Base-by-base conservation (phyloP, 1,139 yeast species). In the Geotrichum restrictum region DNA sequence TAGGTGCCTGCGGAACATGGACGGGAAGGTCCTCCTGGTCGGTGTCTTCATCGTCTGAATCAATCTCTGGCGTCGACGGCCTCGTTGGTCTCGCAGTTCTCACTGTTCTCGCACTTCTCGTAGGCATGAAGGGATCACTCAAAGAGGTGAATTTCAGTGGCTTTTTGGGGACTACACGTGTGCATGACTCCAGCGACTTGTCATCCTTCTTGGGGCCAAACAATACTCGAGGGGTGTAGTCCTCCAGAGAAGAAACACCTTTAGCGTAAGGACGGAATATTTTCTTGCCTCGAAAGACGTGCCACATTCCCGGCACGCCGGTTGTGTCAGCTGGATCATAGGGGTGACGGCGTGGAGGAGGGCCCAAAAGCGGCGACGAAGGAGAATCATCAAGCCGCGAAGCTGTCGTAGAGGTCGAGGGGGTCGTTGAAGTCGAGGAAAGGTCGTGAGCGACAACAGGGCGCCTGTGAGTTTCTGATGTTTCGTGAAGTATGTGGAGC, bases 271-370 rank as follows among this genome's bases (percentile, higher is more conserved):
- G 73, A 34, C 74, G 57, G 52, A 69, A 70, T 31, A 70, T 62
- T 57, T 62, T 62, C 56, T 69, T 70, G 36, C 74, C 74, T 24
- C 74, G 61, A 53, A 71, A 70, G n/a, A 64, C 68, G 55, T 65
- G 70, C 73, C 72, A 68, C 70, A 71, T 65, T 10, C 72, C 72
- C 3, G 64, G 63, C 10, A 61, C 44, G 32, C 33, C 32, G 2
- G 36, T 16, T 11, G 45, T 45, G 16, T 39, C 36, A 11, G 45
- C 34, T 21, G 14, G n/a, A 4, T 31, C 44, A 16, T 34, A 45
- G 16, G 50, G 48, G 19, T 45, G 50, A 2, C 13, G 24, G 8
- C 8, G 18, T 33, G n/a, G 37, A 19, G 18, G 10, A 18, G 19
- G 39, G n/a, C 11, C 29, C 11, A 11, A 11, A 22, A n/a, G 45